Conservation (phyloP, 768 basidiomycete species). For the Lyophyllum atratum region DNA sequence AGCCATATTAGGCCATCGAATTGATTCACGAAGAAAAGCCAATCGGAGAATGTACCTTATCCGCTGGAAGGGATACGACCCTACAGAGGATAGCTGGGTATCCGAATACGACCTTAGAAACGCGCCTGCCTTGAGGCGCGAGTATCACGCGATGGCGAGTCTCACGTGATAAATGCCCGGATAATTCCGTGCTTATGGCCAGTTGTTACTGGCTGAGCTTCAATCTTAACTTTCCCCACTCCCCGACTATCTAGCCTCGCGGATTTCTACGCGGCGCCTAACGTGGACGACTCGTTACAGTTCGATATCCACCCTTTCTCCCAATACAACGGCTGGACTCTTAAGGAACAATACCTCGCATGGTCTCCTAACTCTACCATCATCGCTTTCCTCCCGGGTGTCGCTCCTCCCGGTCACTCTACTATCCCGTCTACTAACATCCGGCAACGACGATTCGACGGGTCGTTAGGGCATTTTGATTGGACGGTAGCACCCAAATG, state of each 20-base stretch:
- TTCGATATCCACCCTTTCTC: background rate
- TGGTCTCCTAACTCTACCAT: background rate
- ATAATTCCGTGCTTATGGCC: no score
- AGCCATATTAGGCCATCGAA: background rate
- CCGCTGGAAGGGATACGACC: background rate
- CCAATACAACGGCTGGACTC: background rate
- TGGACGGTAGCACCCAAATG: constrained; percentile 16
- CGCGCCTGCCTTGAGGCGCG: background rate
- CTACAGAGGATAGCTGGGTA: background rate
- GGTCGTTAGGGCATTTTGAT: constrained; percentile 12
- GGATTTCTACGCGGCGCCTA: background rate
- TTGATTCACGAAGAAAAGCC: background rate
- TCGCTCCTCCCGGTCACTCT: no score
- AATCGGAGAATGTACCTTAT: background rate
- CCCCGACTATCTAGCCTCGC: background rate
- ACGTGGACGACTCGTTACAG: background rate
- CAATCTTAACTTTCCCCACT: background rate
- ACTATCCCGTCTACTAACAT: background rate
- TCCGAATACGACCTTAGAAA: background rate
- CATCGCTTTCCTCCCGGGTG: background rate
- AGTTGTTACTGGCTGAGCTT: background rate
- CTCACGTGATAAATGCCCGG: background rate
- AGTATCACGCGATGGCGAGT: background rate
- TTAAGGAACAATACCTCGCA: no score
- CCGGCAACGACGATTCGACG: background rate